Evolutionary conservation across 352 stramenopile species (phyloP), one percentile per base, ranked within the genome.

Genomic region (Globisporangium sylvaticum): DNA sequence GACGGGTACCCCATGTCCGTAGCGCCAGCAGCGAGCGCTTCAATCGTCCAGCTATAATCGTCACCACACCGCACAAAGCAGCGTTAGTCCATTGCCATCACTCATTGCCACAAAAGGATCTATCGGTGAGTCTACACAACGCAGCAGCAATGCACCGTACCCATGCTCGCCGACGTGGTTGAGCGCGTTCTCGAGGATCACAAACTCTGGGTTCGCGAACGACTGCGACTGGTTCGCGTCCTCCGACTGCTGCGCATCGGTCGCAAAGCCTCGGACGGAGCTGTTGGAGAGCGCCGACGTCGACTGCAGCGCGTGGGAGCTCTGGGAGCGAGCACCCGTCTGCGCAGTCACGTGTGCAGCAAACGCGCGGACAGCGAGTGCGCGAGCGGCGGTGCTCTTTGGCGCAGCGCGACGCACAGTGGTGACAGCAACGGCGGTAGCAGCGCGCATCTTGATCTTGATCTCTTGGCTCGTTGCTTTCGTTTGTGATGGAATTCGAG

Each of bases 1-100:
- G 88, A 94, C 15, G 88, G 88, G 55, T 84, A 93, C 7, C 83
- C 85, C 4, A 80, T 70, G 57, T 91, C 84, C 20, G 73, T 81
- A 9, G 87, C 85, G 25, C 87, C 85, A n/a, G 80, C 80, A 50
- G 81, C 86, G 18, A 95, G 65, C 50, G 87, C 81, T 34, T 94
- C 84, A 22, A 92, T 72, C 24, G 75, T 90, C 87, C 87, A 95
- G 63, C 87, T 95, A 68, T 48, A 53, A 27, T 50, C 25, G 50
- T 14, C 27, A 32, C 53, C 25, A 24, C 27, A 54, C 4, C 46
- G 39, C 25, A 70, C 22, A 72, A 24, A 42, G n/a, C 52, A n/a
- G 34, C 37, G 63, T 62, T 57, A 53, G 44, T 22, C 42, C 3
- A 56, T 62, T 65, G 39, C 34, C 68, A 73, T 34, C 48, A 72